Conservation (phyloP, 176 grass and related monocot genomes). For the Juncus effusus region DNA sequence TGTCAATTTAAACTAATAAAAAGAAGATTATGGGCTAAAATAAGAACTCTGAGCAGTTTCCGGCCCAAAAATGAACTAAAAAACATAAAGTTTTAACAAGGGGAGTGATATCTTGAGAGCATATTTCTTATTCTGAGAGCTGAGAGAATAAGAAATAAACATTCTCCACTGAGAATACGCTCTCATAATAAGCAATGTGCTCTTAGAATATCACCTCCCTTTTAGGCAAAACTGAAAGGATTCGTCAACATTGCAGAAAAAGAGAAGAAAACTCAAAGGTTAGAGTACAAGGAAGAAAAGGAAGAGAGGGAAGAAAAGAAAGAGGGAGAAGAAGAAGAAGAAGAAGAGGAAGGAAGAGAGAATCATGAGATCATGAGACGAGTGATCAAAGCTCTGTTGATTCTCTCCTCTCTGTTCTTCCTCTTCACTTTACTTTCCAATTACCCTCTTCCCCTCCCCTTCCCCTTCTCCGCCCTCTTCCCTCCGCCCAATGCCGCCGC, state of each 20-base stretch:
- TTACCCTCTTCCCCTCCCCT: conserved; percentile 14
- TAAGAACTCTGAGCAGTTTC: too few relatives aligned
- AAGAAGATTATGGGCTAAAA: too few relatives aligned
- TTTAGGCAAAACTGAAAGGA: too few relatives aligned
- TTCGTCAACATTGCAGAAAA: neutral
- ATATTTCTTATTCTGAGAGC: too few relatives aligned
- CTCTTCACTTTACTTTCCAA: conserved; percentile 34
- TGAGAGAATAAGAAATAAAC: too few relatives aligned
- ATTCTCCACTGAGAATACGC: too few relatives aligned
- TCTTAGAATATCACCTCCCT: too few relatives aligned
- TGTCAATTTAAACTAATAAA: too few relatives aligned
- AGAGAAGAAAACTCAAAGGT: neutral
- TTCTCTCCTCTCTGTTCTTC: conserved; percentile 28
- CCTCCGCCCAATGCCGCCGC: conserved; percentile 31
- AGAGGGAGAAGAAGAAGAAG: neutral
- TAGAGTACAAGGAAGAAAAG: neutral
- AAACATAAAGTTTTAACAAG: too few relatives aligned
- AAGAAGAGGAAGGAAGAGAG: neutral
- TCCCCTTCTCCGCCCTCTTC: conserved; percentile 17
- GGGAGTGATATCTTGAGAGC: too few relatives aligned
- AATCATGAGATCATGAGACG: conserved; percentile 14
- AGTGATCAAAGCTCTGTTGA: conserved; percentile 31
- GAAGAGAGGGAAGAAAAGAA: neutral
- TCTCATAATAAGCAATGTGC: too few relatives aligned
- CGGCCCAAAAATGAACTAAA: too few relatives aligned